Evolutionary conservation across 148 eudicot species (phyloP), one percentile per base, ranked within the genome.

Genomic region (Amaranthus cruentus): DNA sequence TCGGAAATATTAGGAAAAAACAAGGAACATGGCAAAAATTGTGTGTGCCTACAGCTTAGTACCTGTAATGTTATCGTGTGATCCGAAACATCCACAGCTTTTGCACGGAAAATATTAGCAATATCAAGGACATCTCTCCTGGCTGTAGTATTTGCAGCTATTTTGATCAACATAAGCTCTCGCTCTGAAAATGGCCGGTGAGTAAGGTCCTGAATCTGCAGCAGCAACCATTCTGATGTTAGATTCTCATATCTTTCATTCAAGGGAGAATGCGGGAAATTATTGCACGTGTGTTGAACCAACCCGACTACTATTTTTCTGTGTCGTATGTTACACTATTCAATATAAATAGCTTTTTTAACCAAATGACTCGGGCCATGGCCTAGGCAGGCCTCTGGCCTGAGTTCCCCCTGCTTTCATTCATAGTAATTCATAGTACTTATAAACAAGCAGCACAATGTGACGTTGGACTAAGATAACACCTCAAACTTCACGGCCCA

Each of bases 61-160:
- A 94, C 98, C 93, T 91, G 90, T 61, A 94, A 77, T 51, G 98
- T 94, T 75, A 94, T 73, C 13, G 98, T 94, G 77, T 94, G 98
- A 79, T 88, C 97, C 77, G 98, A 94, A 68, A 94, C 97, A 88
- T 94, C 98, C 70, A 94, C 96, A 63, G 97, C 90, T 78, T 89
- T 94, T 66, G 98, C 97, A 38, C 98, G 88, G 82, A 94, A 94
- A 58, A 94, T 91, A 54, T 77, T 90, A 59, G 96, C 97, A 77
- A 94, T 88, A 76, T 94, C 98, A 60, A 94, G 96, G 55, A 94
- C 97, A 78, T 94, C 89, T 71, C 97, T 85, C 71, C 98, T 85
- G 66, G 97, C 98, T 65, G 86, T 76, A 66, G 91, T 76, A 76
- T 91, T 87, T 53, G 85, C 96, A 74, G 98, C 98, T 74, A 94